phyloP scores from a whole-genome alignment of 345 rosid genomes.

The Populus alba region DNA sequence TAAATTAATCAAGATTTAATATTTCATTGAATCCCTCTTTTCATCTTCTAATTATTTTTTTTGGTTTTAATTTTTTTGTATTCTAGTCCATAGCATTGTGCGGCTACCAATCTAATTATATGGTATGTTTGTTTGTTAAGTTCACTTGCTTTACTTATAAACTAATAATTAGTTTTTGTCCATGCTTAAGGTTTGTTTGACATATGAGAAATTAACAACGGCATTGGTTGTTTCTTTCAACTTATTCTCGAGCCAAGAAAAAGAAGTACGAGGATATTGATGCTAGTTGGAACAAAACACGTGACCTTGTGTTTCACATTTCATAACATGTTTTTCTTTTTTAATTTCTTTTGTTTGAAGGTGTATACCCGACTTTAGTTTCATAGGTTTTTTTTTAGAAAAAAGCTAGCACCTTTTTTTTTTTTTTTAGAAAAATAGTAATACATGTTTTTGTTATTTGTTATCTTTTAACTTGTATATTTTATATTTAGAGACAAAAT shows the following conservation, averaged over 20 bases:
- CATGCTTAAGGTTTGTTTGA: slow-evolving; percentile 39
- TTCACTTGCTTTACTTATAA: neutral
- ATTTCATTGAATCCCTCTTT: no score
- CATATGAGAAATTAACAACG: neutral
- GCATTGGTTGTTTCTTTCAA: slow-evolving; percentile 41
- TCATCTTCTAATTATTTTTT: no score
- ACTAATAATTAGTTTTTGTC: slow-evolving; percentile 26
- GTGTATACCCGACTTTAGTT: slow-evolving; percentile 13
- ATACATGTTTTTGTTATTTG: no score
- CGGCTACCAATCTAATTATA: no score
- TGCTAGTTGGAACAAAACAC: slow-evolving; percentile 28
- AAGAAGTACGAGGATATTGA: slow-evolving; percentile 13
- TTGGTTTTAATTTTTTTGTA: no score
- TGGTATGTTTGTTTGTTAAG: neutral
- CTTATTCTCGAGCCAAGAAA: neutral
- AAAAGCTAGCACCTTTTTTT: no score
- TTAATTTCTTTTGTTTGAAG: neutral
- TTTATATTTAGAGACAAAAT: no score
- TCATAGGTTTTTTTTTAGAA: no score
- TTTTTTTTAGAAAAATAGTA: no score
- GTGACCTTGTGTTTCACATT: slow-evolving; percentile 53
- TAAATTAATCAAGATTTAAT: no score
- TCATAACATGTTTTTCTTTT: slow-evolving; percentile 41
- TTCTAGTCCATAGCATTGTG: no score
- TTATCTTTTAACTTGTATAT: no score